phyloP scores from a whole-genome alignment of 78 protist species.

The Dictyostelium capitatum region DNA sequence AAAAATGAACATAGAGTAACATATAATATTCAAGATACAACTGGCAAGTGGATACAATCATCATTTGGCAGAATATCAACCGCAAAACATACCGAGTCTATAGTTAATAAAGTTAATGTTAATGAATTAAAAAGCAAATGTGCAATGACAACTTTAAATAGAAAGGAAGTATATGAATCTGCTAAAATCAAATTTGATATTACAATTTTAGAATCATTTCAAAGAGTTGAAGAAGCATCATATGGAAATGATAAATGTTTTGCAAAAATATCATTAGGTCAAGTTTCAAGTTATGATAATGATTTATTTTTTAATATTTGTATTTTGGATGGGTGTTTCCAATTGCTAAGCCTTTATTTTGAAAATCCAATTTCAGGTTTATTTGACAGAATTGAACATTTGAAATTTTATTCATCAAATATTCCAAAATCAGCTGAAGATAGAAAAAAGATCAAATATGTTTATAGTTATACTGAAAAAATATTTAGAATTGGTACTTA shows the following conservation, averaged over 20 bases:
- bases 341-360: background rate
- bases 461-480: background rate
- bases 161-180: background rate
- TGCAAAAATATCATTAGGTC: background rate
- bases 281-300: background rate
- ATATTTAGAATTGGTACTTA: background rate
- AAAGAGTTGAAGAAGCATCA: slow-evolving; percentile 3
- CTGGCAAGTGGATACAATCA: background rate
- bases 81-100: background rate
- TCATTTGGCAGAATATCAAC: background rate
- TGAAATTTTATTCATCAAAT: slow-evolving; percentile 16
- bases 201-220: background rate
- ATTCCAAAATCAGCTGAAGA: background rate
- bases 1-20: slow-evolving; percentile 20
- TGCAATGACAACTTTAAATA: slow-evolving; percentile 7
- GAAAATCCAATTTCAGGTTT: slow-evolving; percentile 6
- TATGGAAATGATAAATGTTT: background rate
- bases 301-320: slow-evolving; percentile 22
- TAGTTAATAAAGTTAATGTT: background rate
- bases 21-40: background rate
- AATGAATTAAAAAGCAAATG: background rate
- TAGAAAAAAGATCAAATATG: background rate
- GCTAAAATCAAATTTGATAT: background rate
- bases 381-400: slow-evolving; percentile 29
- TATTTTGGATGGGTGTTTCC: slow-evolving; percentile 21